Percentiles rank a stretch among this genome's conserved stretches.
These are phyloP conservation scores for Alternaria sp. DNA, from an alignment of 2,329 filamentous ascomycete genomes.

Conservation along the genomic window DNA sequence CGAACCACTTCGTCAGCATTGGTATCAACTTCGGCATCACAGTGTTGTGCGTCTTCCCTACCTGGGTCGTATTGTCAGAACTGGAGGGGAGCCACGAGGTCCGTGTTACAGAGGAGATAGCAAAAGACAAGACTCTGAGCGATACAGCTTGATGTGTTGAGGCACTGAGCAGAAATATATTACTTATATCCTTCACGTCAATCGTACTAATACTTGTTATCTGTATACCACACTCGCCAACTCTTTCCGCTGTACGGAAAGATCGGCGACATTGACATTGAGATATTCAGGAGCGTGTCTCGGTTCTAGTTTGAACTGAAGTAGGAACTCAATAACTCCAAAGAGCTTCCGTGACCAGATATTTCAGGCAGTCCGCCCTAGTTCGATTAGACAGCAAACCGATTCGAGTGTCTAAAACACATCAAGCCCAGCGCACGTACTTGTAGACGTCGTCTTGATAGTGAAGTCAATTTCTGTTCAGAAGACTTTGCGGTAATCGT, in stretches of 20 bases:
- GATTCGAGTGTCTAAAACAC: too few relatives aligned
- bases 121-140: background rate
- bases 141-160: slow-evolving; percentile 1
- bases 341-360: too few relatives aligned
- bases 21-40: slow-evolving; percentile 48
- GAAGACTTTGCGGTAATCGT: too few relatives aligned
- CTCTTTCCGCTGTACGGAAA: background rate
- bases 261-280: too few relatives aligned
- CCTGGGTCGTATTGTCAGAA: slow-evolving; percentile 45
- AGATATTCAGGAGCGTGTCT: too few relatives aligned
- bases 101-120: slow-evolving; percentile 27
- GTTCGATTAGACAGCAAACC: too few relatives aligned
- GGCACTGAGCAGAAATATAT: background rate
- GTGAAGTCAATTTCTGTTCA: too few relatives aligned
- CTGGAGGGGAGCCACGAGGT: slow-evolving; percentile 44
- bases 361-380: too few relatives aligned
- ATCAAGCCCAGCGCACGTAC: too few relatives aligned
- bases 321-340: too few relatives aligned
- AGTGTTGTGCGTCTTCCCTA: slow-evolving; percentile 41
- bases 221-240: background rate
- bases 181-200: background rate
- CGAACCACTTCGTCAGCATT: slow-evolving; percentile 49
- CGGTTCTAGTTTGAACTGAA: too few relatives aligned
- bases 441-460: too few relatives aligned
- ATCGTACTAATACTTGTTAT: background rate